Base-by-base conservation (phyloP, 495 filamentous ascomycete species). In the Penicillium subrubescens region DNA sequence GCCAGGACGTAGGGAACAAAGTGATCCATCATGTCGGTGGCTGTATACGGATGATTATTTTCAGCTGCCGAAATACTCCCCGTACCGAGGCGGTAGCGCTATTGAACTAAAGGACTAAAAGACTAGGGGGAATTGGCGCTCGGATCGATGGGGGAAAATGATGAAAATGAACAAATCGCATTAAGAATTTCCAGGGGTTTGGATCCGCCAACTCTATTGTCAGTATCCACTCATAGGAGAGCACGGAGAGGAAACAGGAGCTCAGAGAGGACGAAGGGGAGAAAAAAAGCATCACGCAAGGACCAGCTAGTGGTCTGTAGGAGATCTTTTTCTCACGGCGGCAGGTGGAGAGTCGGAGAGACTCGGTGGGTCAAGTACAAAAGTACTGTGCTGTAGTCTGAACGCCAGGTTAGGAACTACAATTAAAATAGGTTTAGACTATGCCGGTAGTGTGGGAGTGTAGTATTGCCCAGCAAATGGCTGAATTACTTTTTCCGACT, bases 181-280 rank as follows among this genome's bases (percentile, higher is more conserved):
- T 37, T 55, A 66, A 64, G 56, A 39, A 64, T 57, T 65, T 63
- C 68, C 65, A 71, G 57, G 61, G 59, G 23, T 44, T 65, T 71
- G 71, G 71, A 50, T 59, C 65, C 54, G 63, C 52, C 54, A 72
- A 72, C 67, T 64, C 64, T 71, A 71, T 62, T 62, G 27, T 31
- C 15, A 19, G 31, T 59, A 60, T 61, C 59, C 67, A 70, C 62
- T 57, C 8, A 27, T 14, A 7, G 12, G n/a, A 12, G 8, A 11
- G 25, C 4, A 23, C 14, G 5, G 14, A 31, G 8, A 33, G 29
- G 25, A 27, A 1, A 27, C 25, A 27, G 25, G 25, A n/a, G 8
- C 8, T 14, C 3, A 2, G 29, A 35, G 31, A 35, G 29, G 6
- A 5, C 1, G 27, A 29, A 12, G 10, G 33, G 17, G 53, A 31